Base-by-base conservation (phyloP, 2,329 filamentous ascomycete genomes). In the Cryphonectria radicalis region DNA sequence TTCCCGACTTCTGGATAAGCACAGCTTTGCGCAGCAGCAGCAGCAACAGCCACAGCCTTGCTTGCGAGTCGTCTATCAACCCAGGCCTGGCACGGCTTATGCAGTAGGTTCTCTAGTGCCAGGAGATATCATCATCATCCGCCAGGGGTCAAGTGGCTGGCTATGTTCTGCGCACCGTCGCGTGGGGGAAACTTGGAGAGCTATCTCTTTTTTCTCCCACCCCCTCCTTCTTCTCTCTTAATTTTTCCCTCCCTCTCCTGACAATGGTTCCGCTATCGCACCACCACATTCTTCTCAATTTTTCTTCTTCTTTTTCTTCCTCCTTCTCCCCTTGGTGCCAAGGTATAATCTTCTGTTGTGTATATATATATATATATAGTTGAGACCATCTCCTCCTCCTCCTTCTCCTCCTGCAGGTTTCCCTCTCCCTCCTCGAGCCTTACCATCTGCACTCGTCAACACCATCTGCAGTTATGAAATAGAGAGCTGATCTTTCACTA, bases 51-150 rank as follows among this genome's bases (percentile, higher is more conserved):
- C 28, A 57, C 69, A 35, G 35, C 13, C 35, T 25, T 66, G 7
- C 32, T 28, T 53, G 22, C 63, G 14, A 28, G 42, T 11, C 32
- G 63, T 17, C 35, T 37, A 40, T 22, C 63, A n/a, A 43, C 63
- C 63, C 69, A n/a, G 64, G 35, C 42, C 32, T 64, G 37, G 37
- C 28, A 59, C 46, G 53, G 42, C 46, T 50, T 37, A 42, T 42
- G 64, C 42, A 63, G 43, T 63, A 70, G 60, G 50, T 71, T 53
- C 19, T 71, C 19, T 57, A n/a, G 46, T 69, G 70, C 70, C 57
- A 25, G 66, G 6, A 40, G 60, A 69, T 65, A 60, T 71, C 37
- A 64, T 42, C 70, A 65, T 42, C 70, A 65, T 8, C 19, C 43
- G 55, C 66, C 66, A 66, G 66, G 70, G 70, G 42, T 57, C 60